Evolutionary conservation across 768 basidiomycete species (phyloP), one percentile per base, ranked within the genome.

Genomic region (Serendipita sp.): DNA sequence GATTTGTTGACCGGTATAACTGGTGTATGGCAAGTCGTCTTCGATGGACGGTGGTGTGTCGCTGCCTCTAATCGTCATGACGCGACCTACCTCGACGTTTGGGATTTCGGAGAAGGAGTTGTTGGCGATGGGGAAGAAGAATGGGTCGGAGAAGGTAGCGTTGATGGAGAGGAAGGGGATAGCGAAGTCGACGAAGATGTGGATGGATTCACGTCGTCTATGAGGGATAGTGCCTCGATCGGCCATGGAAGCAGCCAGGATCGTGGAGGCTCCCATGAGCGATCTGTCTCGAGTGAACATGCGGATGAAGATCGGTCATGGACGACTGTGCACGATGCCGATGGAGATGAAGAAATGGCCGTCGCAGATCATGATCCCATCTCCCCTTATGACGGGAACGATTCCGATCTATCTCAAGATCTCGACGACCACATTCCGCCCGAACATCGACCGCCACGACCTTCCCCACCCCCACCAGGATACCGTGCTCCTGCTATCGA

Each of bases 21-120:
- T 16, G 93, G 92, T 11, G 96, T 99, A 28, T 99, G 95, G 95
- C 95, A 98, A 75, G 92, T 98, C 48, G 86, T 92, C 35, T 96
- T 95, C 73, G 89, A 94, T 73, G 91, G 92, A 0, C 78, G 92
- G 66, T 92, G 92, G 82, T 91, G 92, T 71, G 91, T 99, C 51
- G 92, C 93, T 5, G 96, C 96, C 35, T 91, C 89, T 71, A 91
- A 92, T 69, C 79, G 86, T 65, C 82, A 82, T 67, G 83, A 88
- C 68, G 74, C 81, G 3, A 92, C 90, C 3, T 85, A 88, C 65
- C 76, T 92, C 64, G 90, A 92, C 70, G 90, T 92, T 30, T 92
- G 89, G 89, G 89, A 92, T 77, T 92, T 92, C 72, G 90, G 87
- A 15, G 79, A 77, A 60, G 86, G 85, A 65, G 56, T 60, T 8